phyloP scores from a whole-genome alignment of 208 protist genomes.

The Naegleria fowleri region DNA sequence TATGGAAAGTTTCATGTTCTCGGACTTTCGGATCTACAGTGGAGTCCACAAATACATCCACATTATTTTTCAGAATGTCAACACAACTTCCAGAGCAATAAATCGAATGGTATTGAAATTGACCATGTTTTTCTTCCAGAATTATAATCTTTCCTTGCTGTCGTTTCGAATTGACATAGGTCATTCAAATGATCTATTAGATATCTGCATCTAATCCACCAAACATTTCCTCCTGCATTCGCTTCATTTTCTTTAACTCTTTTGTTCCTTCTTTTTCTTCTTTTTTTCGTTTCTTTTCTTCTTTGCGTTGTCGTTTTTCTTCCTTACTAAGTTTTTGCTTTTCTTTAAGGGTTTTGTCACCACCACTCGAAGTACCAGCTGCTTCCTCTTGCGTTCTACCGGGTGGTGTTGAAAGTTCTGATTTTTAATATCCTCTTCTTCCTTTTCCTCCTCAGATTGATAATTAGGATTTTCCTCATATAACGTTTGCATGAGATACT shows the following conservation, averaged over 20 bases:
- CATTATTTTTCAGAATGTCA: no score
- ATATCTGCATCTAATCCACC: neutral
- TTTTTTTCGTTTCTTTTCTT: conserved; percentile 29
- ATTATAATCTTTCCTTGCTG: no score
- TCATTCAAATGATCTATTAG: neutral
- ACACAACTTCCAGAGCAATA: no score
- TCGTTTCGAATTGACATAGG: no score
- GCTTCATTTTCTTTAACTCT: neutral
- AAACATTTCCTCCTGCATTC: neutral
- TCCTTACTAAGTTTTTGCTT: neutral
- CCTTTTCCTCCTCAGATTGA: neutral
- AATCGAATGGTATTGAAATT: no score
- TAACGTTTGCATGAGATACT: neutral
- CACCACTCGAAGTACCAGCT: no score
- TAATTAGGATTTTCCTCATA: neutral
- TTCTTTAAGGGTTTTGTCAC: neutral
- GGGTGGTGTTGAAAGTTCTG: no score
- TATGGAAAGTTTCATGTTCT: no score
- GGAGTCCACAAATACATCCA: no score
- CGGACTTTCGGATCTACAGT: no score
- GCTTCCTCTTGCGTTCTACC: no score
- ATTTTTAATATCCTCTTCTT: neutral
- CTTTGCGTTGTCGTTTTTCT: neutral
- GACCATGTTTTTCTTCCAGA: no score
- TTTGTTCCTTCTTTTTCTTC: conserved; percentile 22